Conservation (phyloP, 805 yeast genomes). For the Hanseniaspora lindneri region DNA sequence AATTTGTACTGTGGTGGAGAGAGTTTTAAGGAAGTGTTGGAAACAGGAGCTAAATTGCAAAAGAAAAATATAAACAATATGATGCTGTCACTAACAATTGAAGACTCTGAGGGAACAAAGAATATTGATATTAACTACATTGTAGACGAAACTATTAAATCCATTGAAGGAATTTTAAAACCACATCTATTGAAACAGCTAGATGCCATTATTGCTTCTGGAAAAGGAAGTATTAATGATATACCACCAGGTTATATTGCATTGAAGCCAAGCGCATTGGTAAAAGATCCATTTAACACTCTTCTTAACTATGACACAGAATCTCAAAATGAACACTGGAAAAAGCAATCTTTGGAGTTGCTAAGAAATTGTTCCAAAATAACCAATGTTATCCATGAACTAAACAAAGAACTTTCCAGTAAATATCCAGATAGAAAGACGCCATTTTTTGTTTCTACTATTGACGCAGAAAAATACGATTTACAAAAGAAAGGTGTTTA, state of each 20-base stretch:
- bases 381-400: constrained; percentile 43
- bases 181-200: constrained; percentile 61
- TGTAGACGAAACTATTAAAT: constrained; percentile 49
- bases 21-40: constrained; percentile 51
- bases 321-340: constrained; percentile 41
- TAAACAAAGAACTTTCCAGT: constrained; percentile 39
- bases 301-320: constrained; percentile 42
- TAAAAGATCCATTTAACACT: constrained; percentile 62
- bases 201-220: constrained; percentile 23
- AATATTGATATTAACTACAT: constrained; percentile 47
- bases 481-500: constrained; percentile 79
- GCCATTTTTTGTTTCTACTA: constrained; percentile 64
- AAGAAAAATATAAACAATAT: constrained; percentile 76
- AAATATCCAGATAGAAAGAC: constrained; percentile 52
- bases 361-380: constrained; percentile 55
- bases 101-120: constrained; percentile 74
- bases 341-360: constrained; percentile 32
- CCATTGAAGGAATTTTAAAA: constrained; percentile 53
- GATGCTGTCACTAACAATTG: constrained; percentile 91
- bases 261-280: constrained; percentile 83
- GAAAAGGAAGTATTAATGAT: constrained; percentile 41
- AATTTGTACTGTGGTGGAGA: constrained; percentile 89
- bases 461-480: constrained; percentile 86
- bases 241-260: constrained; percentile 90
- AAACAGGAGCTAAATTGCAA: constrained; percentile 56